These are phyloP conservation scores for Pholiota molesta DNA, from an alignment of 768 basidiomycete genomes.

Conservation along the genomic window DNA sequence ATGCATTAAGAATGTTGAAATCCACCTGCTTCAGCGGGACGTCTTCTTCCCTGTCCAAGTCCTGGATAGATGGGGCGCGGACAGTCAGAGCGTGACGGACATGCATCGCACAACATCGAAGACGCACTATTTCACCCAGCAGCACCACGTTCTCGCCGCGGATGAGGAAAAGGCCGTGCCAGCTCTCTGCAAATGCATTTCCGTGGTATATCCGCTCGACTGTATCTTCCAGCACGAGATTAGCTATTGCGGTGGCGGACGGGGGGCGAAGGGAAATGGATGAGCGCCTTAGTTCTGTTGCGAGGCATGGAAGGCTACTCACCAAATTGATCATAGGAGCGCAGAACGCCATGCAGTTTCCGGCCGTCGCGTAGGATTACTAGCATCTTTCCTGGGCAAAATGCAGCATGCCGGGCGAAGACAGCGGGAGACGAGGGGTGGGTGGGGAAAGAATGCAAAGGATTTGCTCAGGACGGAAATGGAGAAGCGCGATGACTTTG, in stretches of 20 bases:
- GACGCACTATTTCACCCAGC: constrained; percentile 91
- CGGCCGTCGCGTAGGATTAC: constrained; percentile 95
- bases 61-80: constrained; percentile 48
- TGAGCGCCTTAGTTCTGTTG: neutral
- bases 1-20: constrained; percentile 66
- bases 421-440: constrained; percentile 13
- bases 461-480: constrained; percentile 52
- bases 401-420: constrained; percentile 25
- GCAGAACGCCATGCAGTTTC: constrained; percentile 93
- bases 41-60: constrained; percentile 91
- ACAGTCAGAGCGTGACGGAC: constrained; percentile 7
- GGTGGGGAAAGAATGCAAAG: constrained; percentile 19
- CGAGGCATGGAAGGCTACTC: constrained; percentile 26
- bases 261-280: constrained; percentile 2
- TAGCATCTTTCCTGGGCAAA: constrained; percentile 90
- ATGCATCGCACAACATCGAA: neutral
- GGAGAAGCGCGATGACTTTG: constrained; percentile 49
- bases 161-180: constrained; percentile 90
- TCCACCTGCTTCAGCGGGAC: constrained; percentile 78
- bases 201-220: constrained; percentile 94
- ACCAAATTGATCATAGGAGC: constrained; percentile 99
- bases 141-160: constrained; percentile 98
- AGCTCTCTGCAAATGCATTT: constrained; percentile 84
- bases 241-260: constrained; percentile 59
- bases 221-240: constrained; percentile 95